Base-by-base conservation (phyloP, 2,329 filamentous ascomycete genomes). In the Epichloe brachyelytri region DNA sequence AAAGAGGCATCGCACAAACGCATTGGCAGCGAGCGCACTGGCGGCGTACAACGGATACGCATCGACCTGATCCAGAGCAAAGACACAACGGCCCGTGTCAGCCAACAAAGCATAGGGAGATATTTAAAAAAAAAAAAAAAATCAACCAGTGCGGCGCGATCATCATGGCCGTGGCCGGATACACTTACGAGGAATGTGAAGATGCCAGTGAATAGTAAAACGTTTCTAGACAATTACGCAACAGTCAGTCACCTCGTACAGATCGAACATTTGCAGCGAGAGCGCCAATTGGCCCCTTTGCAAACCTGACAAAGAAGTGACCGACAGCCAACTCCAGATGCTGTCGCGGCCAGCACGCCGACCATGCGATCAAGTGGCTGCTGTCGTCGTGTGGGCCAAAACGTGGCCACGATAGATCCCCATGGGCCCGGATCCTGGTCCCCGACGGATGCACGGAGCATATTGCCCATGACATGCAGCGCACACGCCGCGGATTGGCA, bases 161-260 rank as follows among this genome's bases (percentile, higher is more conserved):
- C 3, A 4, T n/a, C 15, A n/a, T 34, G 22, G 2, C 15, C 4
- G 26, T n/a, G n/a, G 7, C 5, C 30, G 22, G 20, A 10, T 26
- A n/a, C 43, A 72, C 74, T 69, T 66, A 91, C 88, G 56, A 94
- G 71, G 69, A 94, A 95, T 12, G 88, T 94, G 66, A 95, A 95
- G 57, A 94, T 80, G 49, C 88, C 88, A 51, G 80, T 83, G 67
- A 88, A 96, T 33, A 85, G 80, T 52, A 94, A 77, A 54, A 95
- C 77, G 50, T 80, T 83, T 49, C 86, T 88, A 60, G 52, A 51
- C 49, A 61, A 48, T 41, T 15, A 43, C 48, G 30, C 46, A 34
- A 40, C 12, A 49, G 62, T 65, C 60, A 66, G 63, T 57, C 54
- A 56, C 40, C 51, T 56, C 10, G 37, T 39, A 39, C 51, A 52